A percentile compares a stretch with the other conserved stretches of the same genome.
phyloP scores from a whole-genome alignment of 169 alveolate species.

The Plasmodium inui region DNA sequence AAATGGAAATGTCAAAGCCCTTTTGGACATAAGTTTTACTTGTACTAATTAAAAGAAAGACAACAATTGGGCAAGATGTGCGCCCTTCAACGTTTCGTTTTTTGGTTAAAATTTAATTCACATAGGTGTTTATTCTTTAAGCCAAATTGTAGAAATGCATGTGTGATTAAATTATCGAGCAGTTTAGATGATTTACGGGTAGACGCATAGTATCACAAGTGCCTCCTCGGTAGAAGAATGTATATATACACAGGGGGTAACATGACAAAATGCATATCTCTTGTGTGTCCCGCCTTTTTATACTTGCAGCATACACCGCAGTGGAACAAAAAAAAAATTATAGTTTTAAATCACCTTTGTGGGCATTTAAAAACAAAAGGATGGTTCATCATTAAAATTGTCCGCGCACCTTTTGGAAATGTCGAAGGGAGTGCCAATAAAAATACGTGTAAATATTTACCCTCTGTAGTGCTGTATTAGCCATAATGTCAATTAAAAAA shows the following conservation, averaged over 20 bases:
- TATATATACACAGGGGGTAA: background rate
- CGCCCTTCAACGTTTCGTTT: background rate
- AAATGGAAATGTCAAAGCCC: slow-evolving; percentile 3
- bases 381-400: background rate
- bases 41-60: background rate
- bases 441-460: background rate
- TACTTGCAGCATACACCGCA: background rate
- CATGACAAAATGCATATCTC: background rate
- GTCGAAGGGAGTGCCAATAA: background rate
- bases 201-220: background rate
- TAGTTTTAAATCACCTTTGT: slow-evolving; percentile 1
- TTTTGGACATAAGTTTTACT: background rate
- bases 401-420: background rate
- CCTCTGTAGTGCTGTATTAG: background rate
- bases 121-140: background rate
- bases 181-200: background rate
- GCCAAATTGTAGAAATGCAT: background rate
- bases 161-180: background rate
- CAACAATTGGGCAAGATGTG: background rate
- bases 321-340: background rate
- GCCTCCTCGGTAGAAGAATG: background rate
- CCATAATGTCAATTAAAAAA: background rate
- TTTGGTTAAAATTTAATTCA: background rate
- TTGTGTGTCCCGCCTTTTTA: background rate
- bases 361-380: background rate